Evolutionary conservation across 805 yeast species (phyloP), one percentile per base, ranked within the genome.

Genomic region (Cyberlindnera petersonii): DNA sequence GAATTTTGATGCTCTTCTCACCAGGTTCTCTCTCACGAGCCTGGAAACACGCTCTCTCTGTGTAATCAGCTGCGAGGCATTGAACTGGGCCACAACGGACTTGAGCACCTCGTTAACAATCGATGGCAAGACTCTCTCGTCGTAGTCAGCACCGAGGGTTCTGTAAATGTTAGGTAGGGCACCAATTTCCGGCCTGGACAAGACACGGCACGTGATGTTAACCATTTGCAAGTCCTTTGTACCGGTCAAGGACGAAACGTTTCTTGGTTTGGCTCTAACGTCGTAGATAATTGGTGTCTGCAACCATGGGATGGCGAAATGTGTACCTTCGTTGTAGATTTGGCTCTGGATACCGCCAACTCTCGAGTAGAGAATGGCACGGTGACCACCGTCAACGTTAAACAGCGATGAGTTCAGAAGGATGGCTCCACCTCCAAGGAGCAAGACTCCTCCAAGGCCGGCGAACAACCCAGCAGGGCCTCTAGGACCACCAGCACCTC

Each of bases 201-300:
- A 75, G 19, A 93, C 98, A 69, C 98, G 82, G 65, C 98, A 93
- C n/a, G 98, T 91, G 59, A 93, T 91, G 64, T 88, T 93, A 35
- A 93, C 98, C 98, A 93, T 93, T 69, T 93, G 98, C 60, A 93
- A 74, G 66, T 93, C 98, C 68, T 93, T 93, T 17, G 98, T 93
- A 50, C 98, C 98, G 1, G 98, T 93, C 56, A 94, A 74, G 19
- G 96, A 86, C 11, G 97, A 86, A 45, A 93, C 94, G 53, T 88
- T 88, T 66, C 97, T 80, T 43, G 98, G 98, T 61, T 87, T 91
- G 33, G 98, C 97, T 56, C 98, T 79, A 44, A 93, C 95, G 60
- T 93, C 98, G 64, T 84, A 93, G 37, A 88, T 77, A 35, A 88
- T 73, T 28, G 98, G 96, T 35, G 86, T 83, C 64, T 93, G 97